phyloP scores from a whole-genome alignment of 352 stramenopile genomes.

The Globisporangium spiculum region DNA sequence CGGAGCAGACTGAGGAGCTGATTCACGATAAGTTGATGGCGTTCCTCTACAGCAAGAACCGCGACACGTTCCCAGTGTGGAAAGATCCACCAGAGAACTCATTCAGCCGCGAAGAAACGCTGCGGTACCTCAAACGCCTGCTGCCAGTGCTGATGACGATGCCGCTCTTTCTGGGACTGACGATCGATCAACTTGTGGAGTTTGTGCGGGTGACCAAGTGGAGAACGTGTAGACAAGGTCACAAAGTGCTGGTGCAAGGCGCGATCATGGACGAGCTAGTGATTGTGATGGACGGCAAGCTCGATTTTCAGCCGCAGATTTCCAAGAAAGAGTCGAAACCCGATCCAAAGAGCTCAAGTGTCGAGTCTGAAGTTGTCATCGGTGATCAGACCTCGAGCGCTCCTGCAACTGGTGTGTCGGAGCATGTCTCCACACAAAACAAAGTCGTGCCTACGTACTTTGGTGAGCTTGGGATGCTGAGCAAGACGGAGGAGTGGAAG shows the following conservation, averaged over 20 bases:
- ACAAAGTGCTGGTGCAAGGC: slow-evolving; percentile 24
- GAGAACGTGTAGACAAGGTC: slow-evolving; percentile 23
- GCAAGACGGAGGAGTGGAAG: slow-evolving; percentile 36
- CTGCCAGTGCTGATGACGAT: slow-evolving; percentile 30
- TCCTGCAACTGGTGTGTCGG: not conserved
- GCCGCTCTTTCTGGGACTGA: slow-evolving; percentile 31
- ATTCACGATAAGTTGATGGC: slow-evolving; percentile 54
- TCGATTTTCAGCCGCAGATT: slow-evolving; percentile 8
- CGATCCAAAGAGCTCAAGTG: not conserved
- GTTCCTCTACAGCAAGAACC: slow-evolving; percentile 52
- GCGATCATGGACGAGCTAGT: slow-evolving; percentile 37
- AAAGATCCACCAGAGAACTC: slow-evolving; percentile 31
- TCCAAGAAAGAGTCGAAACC: not conserved
- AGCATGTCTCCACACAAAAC: not conserved
- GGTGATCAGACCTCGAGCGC: not conserved
- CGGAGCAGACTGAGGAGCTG: slow-evolving; percentile 17
- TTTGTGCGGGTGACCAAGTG: slow-evolving; percentile 37
- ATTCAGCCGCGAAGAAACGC: slow-evolving; percentile 49
- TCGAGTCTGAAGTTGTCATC: not conserved
- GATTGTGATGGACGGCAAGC: slow-evolving; percentile 41
- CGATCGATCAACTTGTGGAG: slow-evolving; percentile 56
- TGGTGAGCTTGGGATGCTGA: slow-evolving; percentile 51
- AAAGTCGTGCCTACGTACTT: slow-evolving; percentile 24
- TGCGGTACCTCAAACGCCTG: slow-evolving; percentile 33
- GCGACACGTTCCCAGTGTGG: slow-evolving; percentile 64